Evolutionary conservation across 805 yeast genomes (phyloP), one percentile per base, ranked within the genome.

Genomic region (Sungouiella blattae): DNA sequence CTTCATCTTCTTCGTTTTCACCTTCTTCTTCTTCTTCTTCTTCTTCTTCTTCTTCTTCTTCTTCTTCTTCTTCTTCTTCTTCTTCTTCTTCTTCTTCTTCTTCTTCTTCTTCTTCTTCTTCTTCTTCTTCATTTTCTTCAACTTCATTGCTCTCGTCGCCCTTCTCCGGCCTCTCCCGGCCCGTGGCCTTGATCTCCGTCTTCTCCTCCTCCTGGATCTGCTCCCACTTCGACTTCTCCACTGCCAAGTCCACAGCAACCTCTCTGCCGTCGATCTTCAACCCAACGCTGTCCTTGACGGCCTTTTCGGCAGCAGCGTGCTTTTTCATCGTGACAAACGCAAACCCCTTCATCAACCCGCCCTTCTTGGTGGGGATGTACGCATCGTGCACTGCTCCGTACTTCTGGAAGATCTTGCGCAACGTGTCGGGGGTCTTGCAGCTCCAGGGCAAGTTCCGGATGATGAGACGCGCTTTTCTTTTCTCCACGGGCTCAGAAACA

Each of bases 361-460:
- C 94, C 31, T 75, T 72, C 53, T 85, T 87, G 52, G 86, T 78
- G 30, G 98, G 98, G 47, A 93, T 87, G 47, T 79, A 78, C 0
- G 91, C 95, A 53, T 88, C 96, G 17, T 77, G 78, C 23, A 93
- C 96, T 18, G 84, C 81, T 33, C 98, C 98, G 55, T 67, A 93
- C 52, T 78, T 78, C 38, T 72, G 62, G 55, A 93, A 93, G 6
- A 79, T 53, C 48, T 80, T 80, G 52, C 75, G 80, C 51, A 93
- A 69, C 36, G 76, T 78, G 4, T 77, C 77, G 4, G 94, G 82
- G 41, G 82, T 79, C 55, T 91, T 78, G 30, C 93, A 80, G 11
- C 96, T 82, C 98, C 98, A 93, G 9, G 98, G 98, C 60, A 93
- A 74, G 57, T 93, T 93, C 55, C 98, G 75, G 25, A 93, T 71